These are phyloP conservation scores for Auriscalpium orientale DNA, from an alignment of 768 basidiomycete genomes.

Conservation along the genomic window DNA sequence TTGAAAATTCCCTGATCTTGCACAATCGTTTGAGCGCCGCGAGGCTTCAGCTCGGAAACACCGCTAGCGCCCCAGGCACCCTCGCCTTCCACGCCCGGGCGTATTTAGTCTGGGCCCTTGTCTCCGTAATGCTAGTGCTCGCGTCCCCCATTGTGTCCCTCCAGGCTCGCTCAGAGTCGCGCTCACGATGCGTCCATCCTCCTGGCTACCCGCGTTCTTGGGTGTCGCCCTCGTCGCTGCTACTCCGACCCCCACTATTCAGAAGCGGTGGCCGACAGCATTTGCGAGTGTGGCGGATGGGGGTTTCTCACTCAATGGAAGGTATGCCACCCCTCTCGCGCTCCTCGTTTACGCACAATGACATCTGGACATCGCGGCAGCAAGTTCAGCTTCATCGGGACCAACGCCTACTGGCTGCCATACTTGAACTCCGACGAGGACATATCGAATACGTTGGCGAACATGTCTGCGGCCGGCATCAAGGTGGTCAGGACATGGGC, in stretches of 20 bases:
- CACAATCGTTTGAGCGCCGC: no score
- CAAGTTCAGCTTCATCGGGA: conserved; percentile 38
- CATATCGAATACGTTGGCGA: conserved; percentile 48
- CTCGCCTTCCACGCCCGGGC: background rate
- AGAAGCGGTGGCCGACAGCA: background rate
- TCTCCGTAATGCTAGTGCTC: background rate
- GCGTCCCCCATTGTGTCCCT: background rate
- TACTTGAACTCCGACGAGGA: conserved; percentile 46
- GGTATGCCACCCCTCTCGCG: background rate
- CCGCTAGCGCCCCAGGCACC: background rate
- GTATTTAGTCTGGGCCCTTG: background rate
- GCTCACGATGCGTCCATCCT: conserved; percentile 4
- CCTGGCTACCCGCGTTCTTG: background rate
- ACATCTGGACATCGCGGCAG: background rate
- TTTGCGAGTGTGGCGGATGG: conserved; percentile 1
- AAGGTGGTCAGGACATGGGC: conserved; percentile 63
- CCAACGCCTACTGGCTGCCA: conserved; percentile 63
- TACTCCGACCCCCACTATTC: background rate
- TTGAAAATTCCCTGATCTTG: no score
- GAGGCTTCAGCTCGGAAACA: no score
- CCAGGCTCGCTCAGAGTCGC: background rate
- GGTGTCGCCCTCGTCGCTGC: background rate
- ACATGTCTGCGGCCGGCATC: conserved; percentile 48
- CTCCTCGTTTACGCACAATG: background rate
- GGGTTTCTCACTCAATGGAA: conserved; percentile 1